A percentile compares a stretch with the other conserved stretches of the same genome.
These are phyloP conservation scores for Beta macrorhiza DNA, from an alignment of 179 eudicot species.

Conservation along the genomic window DNA sequence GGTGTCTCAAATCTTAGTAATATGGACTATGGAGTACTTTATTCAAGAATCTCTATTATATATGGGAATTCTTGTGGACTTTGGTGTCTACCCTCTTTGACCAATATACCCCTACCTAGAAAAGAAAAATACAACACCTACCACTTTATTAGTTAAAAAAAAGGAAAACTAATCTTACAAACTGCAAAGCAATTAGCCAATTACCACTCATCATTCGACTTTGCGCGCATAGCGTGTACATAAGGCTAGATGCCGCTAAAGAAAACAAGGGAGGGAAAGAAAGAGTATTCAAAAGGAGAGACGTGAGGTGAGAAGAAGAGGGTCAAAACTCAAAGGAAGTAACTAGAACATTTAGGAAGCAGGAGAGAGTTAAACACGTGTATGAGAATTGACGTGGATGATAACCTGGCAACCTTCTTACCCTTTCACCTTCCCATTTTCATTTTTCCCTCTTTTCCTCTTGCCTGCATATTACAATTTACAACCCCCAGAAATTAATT, in stretches of 20 bases:
- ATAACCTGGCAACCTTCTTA: slow-evolving; percentile 32
- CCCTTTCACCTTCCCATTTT: slow-evolving; percentile 17
- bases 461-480: slow-evolving; percentile 11
- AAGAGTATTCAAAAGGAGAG: background rate
- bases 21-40: background rate
- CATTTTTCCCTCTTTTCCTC: slow-evolving; percentile 18
- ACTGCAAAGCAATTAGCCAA: no score
- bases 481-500: background rate
- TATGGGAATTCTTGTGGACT: no score
- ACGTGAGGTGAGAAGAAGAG: background rate
- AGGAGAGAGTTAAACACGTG: slow-evolving; percentile 34
- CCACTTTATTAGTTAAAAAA: no score
- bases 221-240: no score
- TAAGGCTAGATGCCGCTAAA: background rate
- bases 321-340: slow-evolving; percentile 7
- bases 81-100: no score
- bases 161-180: no score
- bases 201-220: no score
- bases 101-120: no score
- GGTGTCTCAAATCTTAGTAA: no score
- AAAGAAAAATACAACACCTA: no score
- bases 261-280: background rate
- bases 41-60: background rate
- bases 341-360: slow-evolving; percentile 22
- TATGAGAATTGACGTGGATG: slow-evolving; percentile 40